phyloP scores from a whole-genome alignment of 352 stramenopile genomes.

The Globisporangium uncinulatum region DNA sequence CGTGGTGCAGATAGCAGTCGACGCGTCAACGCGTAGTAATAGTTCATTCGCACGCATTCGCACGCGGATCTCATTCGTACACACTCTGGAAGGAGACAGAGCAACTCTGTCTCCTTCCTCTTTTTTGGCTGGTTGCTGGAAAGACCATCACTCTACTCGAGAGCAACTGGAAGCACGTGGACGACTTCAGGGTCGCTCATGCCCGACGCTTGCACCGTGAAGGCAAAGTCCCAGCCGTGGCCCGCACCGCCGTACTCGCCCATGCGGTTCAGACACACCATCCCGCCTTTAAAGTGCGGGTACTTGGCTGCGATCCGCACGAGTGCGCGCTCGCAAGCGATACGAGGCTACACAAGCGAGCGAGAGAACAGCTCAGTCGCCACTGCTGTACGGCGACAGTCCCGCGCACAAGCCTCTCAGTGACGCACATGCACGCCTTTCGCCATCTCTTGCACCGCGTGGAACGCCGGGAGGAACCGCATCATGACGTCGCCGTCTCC shows the following conservation, averaged over 20 bases:
- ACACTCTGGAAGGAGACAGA: neutral
- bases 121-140: neutral
- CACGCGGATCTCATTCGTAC: neutral
- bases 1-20: neutral
- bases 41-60: neutral
- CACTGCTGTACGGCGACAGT: neutral
- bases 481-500: conserved; percentile 92
- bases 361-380: too few species aligned
- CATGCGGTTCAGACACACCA: conserved; percentile 71
- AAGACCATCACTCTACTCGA: conserved; percentile 11
- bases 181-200: conserved; percentile 53
- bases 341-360: conserved; percentile 29
- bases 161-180: conserved; percentile 34
- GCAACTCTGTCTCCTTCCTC: neutral
- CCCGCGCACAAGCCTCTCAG: neutral
- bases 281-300: conserved; percentile 64
- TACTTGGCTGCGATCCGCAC: conserved; percentile 43
- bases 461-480: conserved; percentile 85
- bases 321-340: conserved; percentile 53
- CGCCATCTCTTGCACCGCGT: conserved; percentile 79
- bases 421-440: conserved; percentile 57
- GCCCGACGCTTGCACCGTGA: conserved; percentile 48
- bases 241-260: conserved; percentile 72
- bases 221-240: conserved; percentile 73
- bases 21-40: conserved; percentile 1